phyloP scores from a whole-genome alignment of 2,329 filamentous ascomycete genomes.

The Teratosphaeria pseudoeucalypti region DNA sequence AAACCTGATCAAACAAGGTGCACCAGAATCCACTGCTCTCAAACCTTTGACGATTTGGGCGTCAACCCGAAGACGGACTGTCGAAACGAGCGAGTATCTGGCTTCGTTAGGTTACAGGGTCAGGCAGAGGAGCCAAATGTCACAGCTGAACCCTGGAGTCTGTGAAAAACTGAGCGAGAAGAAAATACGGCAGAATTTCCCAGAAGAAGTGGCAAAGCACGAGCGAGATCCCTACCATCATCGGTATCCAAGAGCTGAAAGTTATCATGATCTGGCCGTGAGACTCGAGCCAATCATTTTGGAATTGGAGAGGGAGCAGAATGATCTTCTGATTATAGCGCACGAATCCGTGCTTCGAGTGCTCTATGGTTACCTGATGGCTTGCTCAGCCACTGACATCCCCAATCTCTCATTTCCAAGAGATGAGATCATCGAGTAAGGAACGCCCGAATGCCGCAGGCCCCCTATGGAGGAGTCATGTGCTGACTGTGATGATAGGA shows the following conservation, averaged over 20 bases:
- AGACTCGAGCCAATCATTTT: constrained; percentile 95
- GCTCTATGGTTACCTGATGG: constrained; percentile 96
- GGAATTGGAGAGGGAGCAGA: constrained; percentile 91
- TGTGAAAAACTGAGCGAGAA: constrained; percentile 87
- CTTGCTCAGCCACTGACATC: constrained; percentile 90
- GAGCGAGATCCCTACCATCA: constrained; percentile 94
- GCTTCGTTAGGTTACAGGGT: constrained; percentile 72
- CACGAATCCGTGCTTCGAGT: constrained; percentile 97
- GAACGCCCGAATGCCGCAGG: background rate
- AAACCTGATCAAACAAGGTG: constrained; percentile 57
- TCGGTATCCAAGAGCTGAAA: constrained; percentile 89
- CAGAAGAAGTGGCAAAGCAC: constrained; percentile 86
- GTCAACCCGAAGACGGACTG: constrained; percentile 77
- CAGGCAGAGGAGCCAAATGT: constrained; percentile 88
- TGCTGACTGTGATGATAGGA: constrained; percentile 28
- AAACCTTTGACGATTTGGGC: constrained; percentile 89
- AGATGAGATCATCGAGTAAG: constrained; percentile 83
- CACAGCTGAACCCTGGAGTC: constrained; percentile 90
- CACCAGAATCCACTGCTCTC: constrained; percentile 51
- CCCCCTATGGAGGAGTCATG: background rate
- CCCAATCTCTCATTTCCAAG: constrained; percentile 87
- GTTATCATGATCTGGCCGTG: constrained; percentile 96
- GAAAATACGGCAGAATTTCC: constrained; percentile 69
- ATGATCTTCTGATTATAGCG: constrained; percentile 94
- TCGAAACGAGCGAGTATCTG: constrained; percentile 81